phyloP scores from a whole-genome alignment of 441 rosid species.

The Erodium trifolium region DNA sequence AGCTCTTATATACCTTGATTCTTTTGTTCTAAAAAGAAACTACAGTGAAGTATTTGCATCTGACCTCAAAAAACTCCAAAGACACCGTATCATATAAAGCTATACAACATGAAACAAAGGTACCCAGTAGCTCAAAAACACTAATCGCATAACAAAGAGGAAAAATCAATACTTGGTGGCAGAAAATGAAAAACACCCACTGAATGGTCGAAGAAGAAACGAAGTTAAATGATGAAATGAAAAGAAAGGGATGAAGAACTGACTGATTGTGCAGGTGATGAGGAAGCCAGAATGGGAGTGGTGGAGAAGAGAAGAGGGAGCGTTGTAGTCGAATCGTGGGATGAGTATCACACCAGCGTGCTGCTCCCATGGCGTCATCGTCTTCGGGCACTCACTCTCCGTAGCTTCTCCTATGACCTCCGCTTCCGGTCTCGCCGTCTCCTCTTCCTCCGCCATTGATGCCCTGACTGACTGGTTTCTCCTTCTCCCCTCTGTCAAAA shows the following conservation, averaged over 20 bases:
- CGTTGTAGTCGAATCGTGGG: conserved; percentile 85
- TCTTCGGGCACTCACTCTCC: not conserved
- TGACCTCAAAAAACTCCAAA: too few species aligned
- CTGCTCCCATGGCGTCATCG: conserved; percentile 70
- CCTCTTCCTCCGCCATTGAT: conserved; percentile 9
- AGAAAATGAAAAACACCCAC: not conserved
- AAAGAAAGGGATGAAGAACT: not conserved
- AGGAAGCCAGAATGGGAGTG: conserved; percentile 75
- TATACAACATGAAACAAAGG: not conserved
- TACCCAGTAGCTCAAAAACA: not conserved
- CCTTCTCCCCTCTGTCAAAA: not conserved
- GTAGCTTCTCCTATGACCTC: conserved; percentile 3
- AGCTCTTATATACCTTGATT: too few species aligned
- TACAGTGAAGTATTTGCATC: too few species aligned
- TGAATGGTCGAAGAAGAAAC: not conserved
- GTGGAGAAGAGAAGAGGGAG: conserved; percentile 61
- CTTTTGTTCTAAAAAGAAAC: too few species aligned
- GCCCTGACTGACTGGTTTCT: not conserved
- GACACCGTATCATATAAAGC: not conserved
- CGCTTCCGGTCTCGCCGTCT: not conserved
- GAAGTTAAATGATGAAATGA: not conserved
- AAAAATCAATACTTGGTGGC: not conserved
- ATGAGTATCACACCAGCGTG: conserved; percentile 63
- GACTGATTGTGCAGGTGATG: conserved; percentile 70
- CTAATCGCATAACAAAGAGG: not conserved